Evolutionary conservation across 192 early-diverging fungal species (phyloP), one percentile per base, ranked within the genome.

Genomic region (Oehlia diaphana): DNA sequence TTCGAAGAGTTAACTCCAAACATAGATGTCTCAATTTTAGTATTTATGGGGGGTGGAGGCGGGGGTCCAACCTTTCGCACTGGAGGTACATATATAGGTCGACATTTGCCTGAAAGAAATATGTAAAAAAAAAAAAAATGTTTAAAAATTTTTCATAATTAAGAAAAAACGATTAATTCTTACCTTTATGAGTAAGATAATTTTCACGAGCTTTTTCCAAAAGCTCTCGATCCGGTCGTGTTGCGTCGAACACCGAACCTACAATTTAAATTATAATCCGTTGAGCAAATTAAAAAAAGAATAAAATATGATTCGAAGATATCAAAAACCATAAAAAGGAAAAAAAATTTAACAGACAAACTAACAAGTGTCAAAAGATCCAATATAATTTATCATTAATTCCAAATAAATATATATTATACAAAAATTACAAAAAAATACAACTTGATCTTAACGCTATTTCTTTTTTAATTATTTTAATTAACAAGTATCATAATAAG

Each of bases 141-240:
- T 58, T 58, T 5, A 19, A 58, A n/a, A 58, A 19, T 31, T 19
- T 58, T 14, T 19, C 53, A 58, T 58, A 19, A 19, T 58, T 19
- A 58, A 26, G 26, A 5, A 58, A 4, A 16, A 58, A 58, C 4
- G 0, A 19, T 19, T 19, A 50, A 50, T 50, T 50, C 49, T 67
- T 70, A 70, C 68, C 68, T 70, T 70, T 70, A 13, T 70, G 68
- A 39, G 33, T 37, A 42, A 14, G 68, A 39, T 39, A 70, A n/a
- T 70, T 16, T 70, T 70, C 37, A 44, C 35, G 68, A 42, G 68
- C 68, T 70, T 70, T 33, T 42, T 70, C 37, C 44, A 70, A 70
- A 42, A 44, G 31, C 31, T 31, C 31, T 31, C 31, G 31, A 31
- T 31, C 31, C 31, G 31, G 68, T 44, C 19, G 33, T 31, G 68